A percentile compares a stretch with the other conserved stretches of the same genome.
Conservation (phyloP, 1,284 basidiomycete genomes). For the Pseudozyma thailandica region DNA sequence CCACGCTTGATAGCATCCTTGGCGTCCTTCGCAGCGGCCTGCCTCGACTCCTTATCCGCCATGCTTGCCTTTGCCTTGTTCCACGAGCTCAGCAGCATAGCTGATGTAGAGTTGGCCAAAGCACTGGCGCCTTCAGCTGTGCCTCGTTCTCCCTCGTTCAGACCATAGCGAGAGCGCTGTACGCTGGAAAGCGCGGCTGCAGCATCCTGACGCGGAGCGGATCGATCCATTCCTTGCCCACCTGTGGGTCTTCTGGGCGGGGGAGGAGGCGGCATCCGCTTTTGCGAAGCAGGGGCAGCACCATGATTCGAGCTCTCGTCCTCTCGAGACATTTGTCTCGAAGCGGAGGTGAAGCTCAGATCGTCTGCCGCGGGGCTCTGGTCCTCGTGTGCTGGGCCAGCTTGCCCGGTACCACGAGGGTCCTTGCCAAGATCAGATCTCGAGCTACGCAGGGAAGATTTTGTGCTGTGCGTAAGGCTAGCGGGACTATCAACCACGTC, state of each 20-base stretch:
- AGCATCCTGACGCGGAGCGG: constrained; percentile 24
- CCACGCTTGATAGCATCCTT: constrained; percentile 64
- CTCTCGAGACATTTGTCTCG: constrained; percentile 5
- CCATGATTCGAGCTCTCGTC: neutral
- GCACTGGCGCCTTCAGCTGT: constrained; percentile 11
- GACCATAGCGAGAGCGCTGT: constrained; percentile 38
- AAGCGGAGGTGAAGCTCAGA: constrained; percentile 1
- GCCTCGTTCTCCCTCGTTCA: constrained; percentile 20
- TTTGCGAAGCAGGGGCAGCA: constrained; percentile 3
- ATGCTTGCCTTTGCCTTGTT: constrained; percentile 64
- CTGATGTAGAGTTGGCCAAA: constrained; percentile 17
- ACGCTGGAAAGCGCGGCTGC: constrained; percentile 35
- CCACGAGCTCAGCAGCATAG: constrained; percentile 51
- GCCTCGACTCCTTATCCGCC: constrained; percentile 63
- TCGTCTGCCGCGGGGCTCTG: neutral
- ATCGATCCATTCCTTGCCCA: constrained; percentile 5
- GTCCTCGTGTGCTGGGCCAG: neutral
- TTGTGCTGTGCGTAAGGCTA: constrained; percentile 25
- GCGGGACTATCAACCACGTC: constrained; percentile 38
- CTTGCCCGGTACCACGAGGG: too few relatives aligned
- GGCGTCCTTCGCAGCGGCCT: constrained; percentile 60
- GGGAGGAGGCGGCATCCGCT: constrained; percentile 21
- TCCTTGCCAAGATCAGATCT: constrained; percentile 13
- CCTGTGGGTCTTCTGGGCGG: constrained; percentile 26
- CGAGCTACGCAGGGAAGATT: constrained; percentile 29